Evolutionary conservation across 2,329 filamentous ascomycete genomes (phyloP).

Genomic region (Phialocephala sp.): DNA sequence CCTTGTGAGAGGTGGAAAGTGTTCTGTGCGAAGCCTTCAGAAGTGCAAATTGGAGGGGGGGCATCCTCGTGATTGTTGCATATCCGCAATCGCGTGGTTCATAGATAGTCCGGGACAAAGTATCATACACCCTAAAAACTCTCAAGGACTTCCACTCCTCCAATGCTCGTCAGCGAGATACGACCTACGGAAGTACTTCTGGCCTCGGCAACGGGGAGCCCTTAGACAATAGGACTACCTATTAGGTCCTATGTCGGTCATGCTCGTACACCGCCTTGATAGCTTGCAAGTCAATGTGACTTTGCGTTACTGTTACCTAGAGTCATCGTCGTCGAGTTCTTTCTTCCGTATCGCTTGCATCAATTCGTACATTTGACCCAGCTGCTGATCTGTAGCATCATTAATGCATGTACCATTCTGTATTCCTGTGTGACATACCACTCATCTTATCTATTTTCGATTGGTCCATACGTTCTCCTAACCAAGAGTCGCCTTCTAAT

Average conservation of each 20-base stretch:
- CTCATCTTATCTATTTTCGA: conserved; percentile 10
- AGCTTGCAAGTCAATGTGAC: background rate
- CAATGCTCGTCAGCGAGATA: background rate
- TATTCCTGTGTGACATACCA: background rate
- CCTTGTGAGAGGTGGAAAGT: background rate
- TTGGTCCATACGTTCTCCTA: conserved; percentile 80
- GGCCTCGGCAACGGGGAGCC: background rate
- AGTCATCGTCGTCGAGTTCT: conserved; percentile 32
- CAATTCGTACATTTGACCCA: conserved; percentile 91
- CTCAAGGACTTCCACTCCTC: no score
- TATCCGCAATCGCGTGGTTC: background rate
- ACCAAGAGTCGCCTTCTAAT: conserved; percentile 86
- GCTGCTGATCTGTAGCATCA: conserved; percentile 76
- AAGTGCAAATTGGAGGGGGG: background rate
- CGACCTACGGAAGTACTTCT: background rate
- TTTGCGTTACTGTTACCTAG: background rate
- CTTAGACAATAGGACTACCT: background rate
- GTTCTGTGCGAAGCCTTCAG: background rate
- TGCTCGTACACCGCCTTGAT: background rate
- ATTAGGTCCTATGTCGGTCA: background rate
- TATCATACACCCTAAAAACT: background rate
- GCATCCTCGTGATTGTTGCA: background rate
- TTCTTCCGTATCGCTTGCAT: conserved; percentile 76
- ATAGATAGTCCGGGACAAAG: background rate
- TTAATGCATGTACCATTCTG: background rate